Evolutionary conservation across 768 basidiomycete genomes (phyloP), one percentile per base, ranked within the genome.

Genomic region (Tulasnella calospora): DNA sequence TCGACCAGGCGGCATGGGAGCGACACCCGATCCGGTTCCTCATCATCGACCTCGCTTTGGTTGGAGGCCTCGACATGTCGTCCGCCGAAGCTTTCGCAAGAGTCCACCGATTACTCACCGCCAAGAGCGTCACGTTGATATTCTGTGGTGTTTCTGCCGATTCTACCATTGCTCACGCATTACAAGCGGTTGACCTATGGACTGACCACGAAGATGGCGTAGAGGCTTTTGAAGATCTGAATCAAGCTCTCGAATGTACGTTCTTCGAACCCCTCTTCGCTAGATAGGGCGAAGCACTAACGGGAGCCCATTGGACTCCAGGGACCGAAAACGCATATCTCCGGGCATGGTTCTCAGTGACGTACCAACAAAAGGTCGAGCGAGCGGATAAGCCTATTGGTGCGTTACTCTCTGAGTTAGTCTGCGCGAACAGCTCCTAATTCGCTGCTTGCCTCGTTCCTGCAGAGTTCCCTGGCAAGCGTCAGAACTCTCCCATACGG

Each of bases 291-390:
- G 8, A 13, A 21, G 71, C 47, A 15, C 47, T 41, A 23, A 36
- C 15, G 41, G 17, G 30, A 44, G 9, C 8, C 10, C 33, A 9
- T 35, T 79, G 5, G 21, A 41, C 10, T 27, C 30, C 69, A 61
- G 93, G 96, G 96, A 96, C 94, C 0, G 96, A 98, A 85, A 98
- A 98, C 84, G 92, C 90, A 0, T 98, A 98, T 85, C 82, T 98
- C 80, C 89, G 89, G 75, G 91, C 92, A 10, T 94, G 92, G 92
- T 92, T 92, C 80, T 30, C 41, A 7, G 35, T 47, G 0, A 44
- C 61, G 86, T 86, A 79, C 88, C 89, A 0, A 8, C 89, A 90
- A 82, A 91, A 91, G 81, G 83, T 87, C 30, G 90, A 92, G 82
- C 85, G 84, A 38, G 80, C 87, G 80, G 88, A 90, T 77, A 81